Percentiles rank a stretch among this genome's conserved stretches.
Evolutionary conservation across 257 asterid genomes (phyloP).

Genomic region (Paraleonurus japonicus): DNA sequence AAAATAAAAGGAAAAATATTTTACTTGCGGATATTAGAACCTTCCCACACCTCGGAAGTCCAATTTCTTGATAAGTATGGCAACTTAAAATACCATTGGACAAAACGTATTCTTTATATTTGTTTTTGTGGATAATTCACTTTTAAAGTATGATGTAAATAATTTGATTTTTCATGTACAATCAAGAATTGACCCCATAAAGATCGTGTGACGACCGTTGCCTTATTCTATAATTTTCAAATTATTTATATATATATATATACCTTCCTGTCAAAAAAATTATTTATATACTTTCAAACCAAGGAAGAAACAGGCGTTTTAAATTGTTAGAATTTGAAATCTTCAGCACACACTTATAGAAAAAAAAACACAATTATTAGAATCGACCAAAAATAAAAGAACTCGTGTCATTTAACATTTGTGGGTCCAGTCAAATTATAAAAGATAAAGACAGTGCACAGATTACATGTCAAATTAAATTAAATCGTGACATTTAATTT

Average conservation of each 20-base stretch:
- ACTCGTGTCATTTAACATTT: not conserved
- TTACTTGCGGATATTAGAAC: not conserved
- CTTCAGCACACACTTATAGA: not conserved
- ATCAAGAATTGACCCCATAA: not conserved
- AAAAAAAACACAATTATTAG: not conserved
- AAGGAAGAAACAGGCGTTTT: not conserved
- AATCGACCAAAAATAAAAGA: not conserved
- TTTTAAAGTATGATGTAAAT: not conserved
- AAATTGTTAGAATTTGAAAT: not conserved
- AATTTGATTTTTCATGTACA: not conserved
- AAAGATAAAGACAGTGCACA: too few species aligned
- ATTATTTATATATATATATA: not conserved
- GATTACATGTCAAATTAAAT: too few species aligned
- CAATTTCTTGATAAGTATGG: not conserved
- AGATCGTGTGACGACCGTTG: not conserved
- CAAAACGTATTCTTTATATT: not conserved
- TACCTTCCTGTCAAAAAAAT: too few species aligned
- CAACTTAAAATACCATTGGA: not conserved
- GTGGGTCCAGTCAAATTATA: not conserved
- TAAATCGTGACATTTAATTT: too few species aligned
- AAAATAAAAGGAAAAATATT: too few species aligned
- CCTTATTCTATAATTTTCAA: not conserved
- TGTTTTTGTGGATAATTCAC: not conserved
- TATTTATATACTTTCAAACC: not conserved
- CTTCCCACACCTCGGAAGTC: not conserved